phyloP scores from a whole-genome alignment of 2,329 filamentous ascomycete genomes.

The Clarireedia hainanense region DNA sequence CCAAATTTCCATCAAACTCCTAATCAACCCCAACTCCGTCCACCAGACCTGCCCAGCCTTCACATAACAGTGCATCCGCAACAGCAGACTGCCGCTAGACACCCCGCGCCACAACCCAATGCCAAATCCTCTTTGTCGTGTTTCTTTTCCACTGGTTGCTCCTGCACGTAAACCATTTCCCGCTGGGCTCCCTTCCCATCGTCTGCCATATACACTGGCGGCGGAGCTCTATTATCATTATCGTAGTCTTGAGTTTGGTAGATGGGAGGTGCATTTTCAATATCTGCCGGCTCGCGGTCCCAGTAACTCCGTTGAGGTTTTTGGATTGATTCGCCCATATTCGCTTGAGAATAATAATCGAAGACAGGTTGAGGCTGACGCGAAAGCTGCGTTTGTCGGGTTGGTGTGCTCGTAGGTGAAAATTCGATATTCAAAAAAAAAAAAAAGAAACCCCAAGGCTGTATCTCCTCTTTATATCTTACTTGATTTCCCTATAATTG shows the following conservation, averaged over 20 bases:
- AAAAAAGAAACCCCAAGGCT: neutral
- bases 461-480: neutral
- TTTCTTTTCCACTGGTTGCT: neutral
- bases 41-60: neutral
- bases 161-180: constrained; percentile 2
- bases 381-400: neutral
- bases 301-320: neutral
- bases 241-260: neutral
- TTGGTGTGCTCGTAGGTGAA: neutral
- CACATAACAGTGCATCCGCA: constrained; percentile 6
- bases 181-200: neutral
- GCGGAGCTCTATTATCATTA: neutral
- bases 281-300: constrained; percentile 2
- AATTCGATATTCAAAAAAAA: neutral
- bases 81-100: neutral
- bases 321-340: constrained; percentile 1
- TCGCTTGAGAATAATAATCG: neutral
- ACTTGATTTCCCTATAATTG: neutral
- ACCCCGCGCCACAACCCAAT: constrained; percentile 2
- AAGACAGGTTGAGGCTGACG: neutral
- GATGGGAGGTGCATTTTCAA: constrained; percentile 1
- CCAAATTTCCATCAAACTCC: no score
- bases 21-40: neutral
- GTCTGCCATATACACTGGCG: neutral
- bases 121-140: neutral